Evolutionary conservation across 2,329 filamentous ascomycete genomes (phyloP).

Genomic region (Shiraia bambusicola): DNA sequence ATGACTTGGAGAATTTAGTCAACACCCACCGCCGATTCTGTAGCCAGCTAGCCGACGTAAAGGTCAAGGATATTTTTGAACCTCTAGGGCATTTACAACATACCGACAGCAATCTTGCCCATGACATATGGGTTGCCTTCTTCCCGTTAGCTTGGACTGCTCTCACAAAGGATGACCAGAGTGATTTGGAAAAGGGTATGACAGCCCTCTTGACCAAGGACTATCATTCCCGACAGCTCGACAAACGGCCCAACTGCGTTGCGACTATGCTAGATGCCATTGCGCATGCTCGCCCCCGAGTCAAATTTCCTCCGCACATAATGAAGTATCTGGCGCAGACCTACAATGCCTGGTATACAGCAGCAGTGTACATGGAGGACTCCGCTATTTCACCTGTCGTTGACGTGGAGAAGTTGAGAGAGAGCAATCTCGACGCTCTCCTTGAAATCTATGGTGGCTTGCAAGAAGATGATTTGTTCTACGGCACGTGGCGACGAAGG

Average conservation of each 20-base stretch:
- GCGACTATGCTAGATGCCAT: conserved; percentile 88
- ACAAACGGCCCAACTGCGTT: conserved; percentile 92
- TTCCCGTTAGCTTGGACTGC: conserved; percentile 96
- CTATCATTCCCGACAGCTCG: conserved; percentile 90
- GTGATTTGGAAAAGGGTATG: conserved; percentile 86
- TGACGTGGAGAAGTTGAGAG: conserved; percentile 79
- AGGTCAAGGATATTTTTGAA: conserved; percentile 83
- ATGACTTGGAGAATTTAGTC: conserved; percentile 78
- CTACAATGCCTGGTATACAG: conserved; percentile 97
- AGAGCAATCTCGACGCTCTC: conserved; percentile 95
- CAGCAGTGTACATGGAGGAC: conserved; percentile 85
- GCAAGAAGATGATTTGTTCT: conserved; percentile 95
- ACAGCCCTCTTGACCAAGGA: conserved; percentile 91
- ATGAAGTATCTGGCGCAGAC: conserved; percentile 93
- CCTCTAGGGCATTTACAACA: conserved; percentile 92
- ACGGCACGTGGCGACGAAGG: conserved; percentile 91
- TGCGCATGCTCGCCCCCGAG: conserved; percentile 78
- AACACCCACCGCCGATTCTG: conserved; percentile 79
- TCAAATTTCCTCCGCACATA: conserved; percentile 92
- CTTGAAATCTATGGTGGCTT: conserved; percentile 87
- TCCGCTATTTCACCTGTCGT: conserved; percentile 79
- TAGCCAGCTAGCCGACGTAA: conserved; percentile 79
- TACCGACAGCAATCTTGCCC: conserved; percentile 75
- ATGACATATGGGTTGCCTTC: conserved; percentile 85
- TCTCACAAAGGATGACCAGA: conserved; percentile 80